Evolutionary conservation across 768 basidiomycete genomes (phyloP).

Genomic region (Termitomyces sp.): DNA sequence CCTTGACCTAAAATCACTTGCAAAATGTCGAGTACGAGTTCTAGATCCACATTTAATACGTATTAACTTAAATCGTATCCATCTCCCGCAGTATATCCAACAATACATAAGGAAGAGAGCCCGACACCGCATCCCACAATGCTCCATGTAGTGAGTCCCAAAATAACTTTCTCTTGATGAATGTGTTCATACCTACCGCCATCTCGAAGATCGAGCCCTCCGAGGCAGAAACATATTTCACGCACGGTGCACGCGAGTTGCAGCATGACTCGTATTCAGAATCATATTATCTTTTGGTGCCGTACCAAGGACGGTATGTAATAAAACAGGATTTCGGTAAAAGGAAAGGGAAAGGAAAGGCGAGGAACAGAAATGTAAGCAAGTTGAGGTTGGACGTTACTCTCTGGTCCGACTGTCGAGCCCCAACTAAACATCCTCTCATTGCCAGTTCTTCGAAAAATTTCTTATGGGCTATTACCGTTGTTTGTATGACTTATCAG

Average conservation of each 20-base stretch:
- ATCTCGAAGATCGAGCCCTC: conserved; percentile 1
- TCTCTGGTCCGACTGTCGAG: background rate
- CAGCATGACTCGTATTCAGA: conserved; percentile 7
- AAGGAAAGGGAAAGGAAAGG: conserved; percentile 2
- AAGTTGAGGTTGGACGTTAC: background rate
- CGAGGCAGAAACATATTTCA: conserved; percentile 9
- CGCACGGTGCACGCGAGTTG: conserved; percentile 5
- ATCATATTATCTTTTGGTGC: conserved; percentile 3
- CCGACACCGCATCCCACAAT: background rate
- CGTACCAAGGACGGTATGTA: conserved; percentile 7
- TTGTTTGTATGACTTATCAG: background rate
- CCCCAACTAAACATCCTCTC: background rate
- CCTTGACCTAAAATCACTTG: background rate
- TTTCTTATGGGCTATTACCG: conserved; percentile 10
- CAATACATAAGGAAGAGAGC: background rate
- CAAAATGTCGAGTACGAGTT: background rate
- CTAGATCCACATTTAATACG: background rate
- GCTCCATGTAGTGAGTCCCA: conserved; percentile 5
- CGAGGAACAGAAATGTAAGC: conserved; percentile 6
- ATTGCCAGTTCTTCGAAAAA: conserved; percentile 5
- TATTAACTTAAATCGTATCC: background rate
- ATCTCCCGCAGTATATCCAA: background rate
- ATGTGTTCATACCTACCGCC: background rate
- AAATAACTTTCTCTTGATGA: background rate
- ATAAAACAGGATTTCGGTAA: conserved; percentile 8